Evolutionary conservation across 257 asterid species (phyloP).

Genomic region (Asclepias syriaca): DNA sequence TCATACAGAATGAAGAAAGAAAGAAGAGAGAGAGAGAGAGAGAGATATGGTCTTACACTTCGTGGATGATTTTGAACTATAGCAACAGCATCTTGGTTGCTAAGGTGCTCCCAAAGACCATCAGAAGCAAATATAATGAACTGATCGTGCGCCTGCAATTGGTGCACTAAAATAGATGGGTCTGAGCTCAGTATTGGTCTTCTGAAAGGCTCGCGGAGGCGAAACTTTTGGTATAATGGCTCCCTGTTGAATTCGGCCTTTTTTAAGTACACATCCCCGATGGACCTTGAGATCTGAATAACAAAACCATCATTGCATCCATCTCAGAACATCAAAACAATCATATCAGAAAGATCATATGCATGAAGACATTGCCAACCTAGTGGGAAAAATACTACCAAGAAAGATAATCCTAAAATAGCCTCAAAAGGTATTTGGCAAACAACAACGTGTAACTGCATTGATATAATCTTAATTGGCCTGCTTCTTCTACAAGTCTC

Average conservation of each 20-base stretch:
- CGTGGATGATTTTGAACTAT: conserved; percentile 64
- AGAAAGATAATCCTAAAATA: neutral
- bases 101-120: conserved; percentile 86
- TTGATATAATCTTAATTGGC: neutral
- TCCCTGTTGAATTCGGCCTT: conserved; percentile 71
- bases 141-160: conserved; percentile 59
- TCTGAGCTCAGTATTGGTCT: conserved; percentile 69
- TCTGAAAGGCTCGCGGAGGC: conserved; percentile 58
- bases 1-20: too few species aligned
- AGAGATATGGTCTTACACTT: conserved; percentile 36
- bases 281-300: conserved; percentile 66
- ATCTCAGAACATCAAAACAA: neutral
- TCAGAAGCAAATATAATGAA: conserved; percentile 76
- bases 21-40: too few species aligned
- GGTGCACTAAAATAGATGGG: conserved; percentile 56
- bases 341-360: neutral
- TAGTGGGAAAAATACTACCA: neutral
- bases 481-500: neutral
- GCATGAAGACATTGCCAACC: neutral
- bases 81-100: conserved; percentile 73
- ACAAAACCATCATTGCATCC: conserved; percentile 10
- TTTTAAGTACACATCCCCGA: conserved; percentile 72
- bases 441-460: neutral
- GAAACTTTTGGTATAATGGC: conserved; percentile 65
- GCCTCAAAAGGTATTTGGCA: neutral